Conservation (phyloP, 177 flowering plant genomes). For the Tripterygium wilfordii region DNA sequence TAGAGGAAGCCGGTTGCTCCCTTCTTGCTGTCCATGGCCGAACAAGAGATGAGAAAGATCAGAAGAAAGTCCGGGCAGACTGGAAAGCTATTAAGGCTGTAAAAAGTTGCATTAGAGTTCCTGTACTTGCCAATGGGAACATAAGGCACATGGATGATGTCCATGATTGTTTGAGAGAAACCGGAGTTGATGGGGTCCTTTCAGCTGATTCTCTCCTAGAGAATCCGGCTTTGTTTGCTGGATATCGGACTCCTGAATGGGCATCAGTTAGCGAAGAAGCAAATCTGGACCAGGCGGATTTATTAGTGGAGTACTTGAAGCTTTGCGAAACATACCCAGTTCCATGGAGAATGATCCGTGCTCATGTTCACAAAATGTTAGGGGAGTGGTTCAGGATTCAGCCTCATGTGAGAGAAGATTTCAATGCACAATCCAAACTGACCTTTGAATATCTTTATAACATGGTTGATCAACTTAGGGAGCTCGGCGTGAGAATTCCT, state of each 20-base stretch:
- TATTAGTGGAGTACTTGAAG: conserved; percentile 74
- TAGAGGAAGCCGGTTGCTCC: conserved; percentile 96
- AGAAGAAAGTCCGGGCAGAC: conserved; percentile 72
- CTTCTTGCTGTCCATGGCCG: conserved; percentile 97
- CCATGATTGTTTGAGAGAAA: conserved; percentile 51
- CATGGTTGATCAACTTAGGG: conserved; percentile 65
- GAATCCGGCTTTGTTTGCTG: conserved; percentile 95
- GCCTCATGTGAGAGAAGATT: conserved; percentile 73
- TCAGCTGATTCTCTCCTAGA: conserved; percentile 97
- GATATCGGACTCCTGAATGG: conserved; percentile 78
- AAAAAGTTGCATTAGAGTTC: conserved; percentile 65
- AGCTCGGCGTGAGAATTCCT: conserved; percentile 51
- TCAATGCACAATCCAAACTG: conserved; percentile 62
- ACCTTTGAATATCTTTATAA: conserved; percentile 79
- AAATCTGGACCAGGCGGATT: conserved; percentile 65
- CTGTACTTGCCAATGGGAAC: conserved; percentile 95
- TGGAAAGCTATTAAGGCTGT: conserved; percentile 82
- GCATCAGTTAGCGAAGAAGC: conserved; percentile 36
- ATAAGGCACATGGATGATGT: conserved; percentile 84
- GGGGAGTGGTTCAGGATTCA: conserved; percentile 82
- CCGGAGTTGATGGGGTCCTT: conserved; percentile 92
- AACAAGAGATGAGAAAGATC: conserved; percentile 90
- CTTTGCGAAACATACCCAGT: conserved; percentile 85
- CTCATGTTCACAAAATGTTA: conserved; percentile 85
- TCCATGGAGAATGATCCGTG: conserved; percentile 91